Base-by-base conservation (phyloP, 345 rosid genomes). In the Melastoma malabathricum region DNA sequence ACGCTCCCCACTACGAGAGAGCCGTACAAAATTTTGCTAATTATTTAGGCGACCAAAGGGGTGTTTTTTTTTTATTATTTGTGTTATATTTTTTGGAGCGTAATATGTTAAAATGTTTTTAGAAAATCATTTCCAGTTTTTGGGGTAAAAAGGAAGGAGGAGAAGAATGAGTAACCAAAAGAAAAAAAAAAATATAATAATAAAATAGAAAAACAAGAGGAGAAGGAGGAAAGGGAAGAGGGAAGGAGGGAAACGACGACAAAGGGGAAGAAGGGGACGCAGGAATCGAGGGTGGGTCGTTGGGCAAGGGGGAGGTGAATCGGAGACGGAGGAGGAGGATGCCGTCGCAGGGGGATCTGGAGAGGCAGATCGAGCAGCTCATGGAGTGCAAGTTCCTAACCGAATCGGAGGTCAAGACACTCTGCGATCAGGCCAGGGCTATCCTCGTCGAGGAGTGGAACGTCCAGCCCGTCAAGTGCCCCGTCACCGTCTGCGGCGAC, bases 391-490 rank as follows among this genome's bases (percentile, higher is more conserved):
- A 92, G 73, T 73, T 97, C 43, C 59, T 92, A 17, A 61, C 93
- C 15, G 98, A 92, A 67, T 82, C 76, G 54, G 98, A 92, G 68
- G 98, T 92, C 51, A 81, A 65, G 86, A 65, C 75, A 55, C 85
- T 92, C 3, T 92, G 98, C 79, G 98, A 92, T 63, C 90, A 92
- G 53, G 98, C 98, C 15, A 78, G 84, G 46, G 93, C 90, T 71
- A 81, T 92, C 62, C 86, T 92, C 38, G 95, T 84, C 8, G 98
- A 92, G 75, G 98, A 92, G 72, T 92, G 90, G 94, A 92, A 92
- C 81, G 98, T 92, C 44, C 98, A 92, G 80, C 94, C 95, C 27
- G 98, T 92, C 18, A 92, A 92, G 74, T 92, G 98, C 63, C 98
- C 98, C 44, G 98, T 92, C 55, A 92, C 98, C 18, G 87, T 92